These are phyloP conservation scores for Xanthoconium stramineum DNA, from an alignment of 768 basidiomycete species.

Conservation along the genomic window DNA sequence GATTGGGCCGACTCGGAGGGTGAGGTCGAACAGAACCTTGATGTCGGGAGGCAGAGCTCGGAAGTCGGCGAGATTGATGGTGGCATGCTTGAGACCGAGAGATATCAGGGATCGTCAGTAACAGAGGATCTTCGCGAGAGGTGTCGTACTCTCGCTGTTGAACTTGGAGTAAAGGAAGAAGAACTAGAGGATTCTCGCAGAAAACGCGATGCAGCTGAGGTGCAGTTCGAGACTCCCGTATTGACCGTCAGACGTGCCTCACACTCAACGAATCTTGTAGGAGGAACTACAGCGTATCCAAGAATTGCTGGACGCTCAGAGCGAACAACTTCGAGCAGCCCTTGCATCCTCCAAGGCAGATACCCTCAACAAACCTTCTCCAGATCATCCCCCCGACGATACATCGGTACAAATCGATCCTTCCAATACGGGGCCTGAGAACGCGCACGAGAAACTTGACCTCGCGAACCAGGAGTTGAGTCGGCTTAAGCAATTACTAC, in stretches of 20 bases:
- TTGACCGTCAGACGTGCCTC: constrained; percentile 3
- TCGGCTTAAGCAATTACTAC: constrained; percentile 19
- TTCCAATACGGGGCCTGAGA: constrained; percentile 4
- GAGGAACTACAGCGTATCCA: constrained; percentile 18
- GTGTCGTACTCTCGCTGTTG: constrained; percentile 14
- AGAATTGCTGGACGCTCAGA: constrained; percentile 14
- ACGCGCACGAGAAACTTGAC: constrained; percentile 9
- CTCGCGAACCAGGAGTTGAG: constrained; percentile 16
- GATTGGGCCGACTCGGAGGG: constrained; percentile 24
- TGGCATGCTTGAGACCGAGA: constrained; percentile 3
- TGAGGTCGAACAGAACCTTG: constrained; percentile 24
- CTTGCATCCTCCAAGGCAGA: constrained; percentile 12
- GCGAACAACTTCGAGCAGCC: constrained; percentile 17
- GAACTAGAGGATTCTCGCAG: constrained; percentile 16
- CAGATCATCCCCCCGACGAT: constrained; percentile 6
- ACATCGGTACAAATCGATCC: neutral
- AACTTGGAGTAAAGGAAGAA: constrained; percentile 20
- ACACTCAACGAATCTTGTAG: constrained; percentile 12
- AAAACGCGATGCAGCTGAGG: constrained; percentile 17
- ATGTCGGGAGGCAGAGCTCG: constrained; percentile 13
- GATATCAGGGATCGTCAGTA: constrained; percentile 5
- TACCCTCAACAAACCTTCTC: neutral
- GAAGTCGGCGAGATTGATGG: constrained; percentile 13
- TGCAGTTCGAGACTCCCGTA: constrained; percentile 8
- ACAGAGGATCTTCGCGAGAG: constrained; percentile 9